Evolutionary conservation across 1,139 yeast genomes (phyloP).

Genomic region (Starmera stellimalicola): DNA sequence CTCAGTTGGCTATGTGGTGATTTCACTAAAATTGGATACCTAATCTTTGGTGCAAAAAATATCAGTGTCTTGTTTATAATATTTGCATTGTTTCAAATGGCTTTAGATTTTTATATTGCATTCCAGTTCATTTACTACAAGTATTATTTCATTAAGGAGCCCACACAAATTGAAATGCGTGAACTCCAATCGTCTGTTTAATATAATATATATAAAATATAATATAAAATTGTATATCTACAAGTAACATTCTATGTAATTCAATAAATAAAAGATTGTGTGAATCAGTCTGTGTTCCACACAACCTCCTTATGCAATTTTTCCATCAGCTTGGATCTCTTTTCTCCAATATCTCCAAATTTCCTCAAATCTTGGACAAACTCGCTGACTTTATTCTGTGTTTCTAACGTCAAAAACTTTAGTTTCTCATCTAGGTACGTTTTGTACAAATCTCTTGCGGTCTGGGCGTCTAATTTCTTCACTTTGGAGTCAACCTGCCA

Average conservation of each 20-base stretch:
- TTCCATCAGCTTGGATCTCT: background rate
- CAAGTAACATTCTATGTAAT: too few species aligned
- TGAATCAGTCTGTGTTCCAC: constrained; percentile 15
- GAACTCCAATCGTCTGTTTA: constrained; percentile 4
- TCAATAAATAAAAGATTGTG: too few species aligned
- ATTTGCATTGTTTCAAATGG: constrained; percentile 78
- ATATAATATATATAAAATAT: constrained; percentile 1
- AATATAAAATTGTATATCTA: too few species aligned
- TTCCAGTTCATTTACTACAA: constrained; percentile 61
- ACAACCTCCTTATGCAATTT: constrained; percentile 1
- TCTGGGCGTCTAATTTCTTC: constrained; percentile 9
- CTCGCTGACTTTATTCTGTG: constrained; percentile 20
- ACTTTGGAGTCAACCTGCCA: constrained; percentile 18
- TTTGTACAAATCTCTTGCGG: constrained; percentile 10
- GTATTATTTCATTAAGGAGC: constrained; percentile 20
- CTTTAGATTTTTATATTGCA: constrained; percentile 66
- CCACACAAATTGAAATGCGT: constrained; percentile 15
- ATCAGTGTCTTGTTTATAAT: constrained; percentile 60
- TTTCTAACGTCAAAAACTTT: constrained; percentile 14
- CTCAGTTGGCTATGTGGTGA: constrained; percentile 90
- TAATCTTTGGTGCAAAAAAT: constrained; percentile 62
- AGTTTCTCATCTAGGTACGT: constrained; percentile 15
- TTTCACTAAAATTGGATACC: constrained; percentile 62
- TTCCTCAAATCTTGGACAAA: constrained; percentile 27
- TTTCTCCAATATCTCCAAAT: constrained; percentile 27